Base-by-base conservation (phyloP, 352 stramenopile genomes). In the Globisporangium yorkense region DNA sequence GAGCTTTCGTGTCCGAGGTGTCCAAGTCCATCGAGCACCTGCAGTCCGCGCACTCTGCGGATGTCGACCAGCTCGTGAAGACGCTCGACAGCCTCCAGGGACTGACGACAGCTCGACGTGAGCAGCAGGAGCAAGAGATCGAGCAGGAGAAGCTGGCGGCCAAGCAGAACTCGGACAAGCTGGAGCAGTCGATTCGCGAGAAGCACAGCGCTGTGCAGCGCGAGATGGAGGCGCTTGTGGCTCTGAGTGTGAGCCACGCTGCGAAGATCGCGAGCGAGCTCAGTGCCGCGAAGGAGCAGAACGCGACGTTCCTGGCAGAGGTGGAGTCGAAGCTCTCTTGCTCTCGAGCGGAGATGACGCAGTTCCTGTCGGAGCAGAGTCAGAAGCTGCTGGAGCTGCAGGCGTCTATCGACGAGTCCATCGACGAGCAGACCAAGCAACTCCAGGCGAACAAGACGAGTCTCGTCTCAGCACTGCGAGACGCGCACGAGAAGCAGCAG, bases 361-460 rank as follows among this genome's bases (percentile, higher is more conserved):
- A 44, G 37, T 86, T 86, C 31, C 27, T 86, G 9, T 62, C 37
- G 7, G 73, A 77, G 33, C 74, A 84, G 41, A 75, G 63, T 56
- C 52, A 80, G 47, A 76, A 76, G 33, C 54, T 86, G 58, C 31
- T 77, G 20, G 69, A 81, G 47, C 52, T 84, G 7, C 71, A 86
- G 55, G 58, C 67, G 3, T 54, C 63, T 39, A 78, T 86, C 16
- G 70, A 80, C 33, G 70, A 68, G 41, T 78, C 71, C 29, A 70
- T 86, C 16, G 57, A 73, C 18, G 74, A 75, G 24, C 76, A 84
- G 45, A 56, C 52, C 15, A 74, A 73, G 27, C 64, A 82, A 47
- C 56, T 86, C 13, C 53, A 71, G 2, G 66, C 69, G 44, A 75
- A 63, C 54, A 80, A 79, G 29, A 50, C 49, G 18, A 58, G 49